Percentiles rank a stretch among this genome's conserved stretches.
These are phyloP conservation scores for Thraustotheca clavata DNA, from an alignment of 352 stramenopile genomes.

Conservation along the genomic window DNA sequence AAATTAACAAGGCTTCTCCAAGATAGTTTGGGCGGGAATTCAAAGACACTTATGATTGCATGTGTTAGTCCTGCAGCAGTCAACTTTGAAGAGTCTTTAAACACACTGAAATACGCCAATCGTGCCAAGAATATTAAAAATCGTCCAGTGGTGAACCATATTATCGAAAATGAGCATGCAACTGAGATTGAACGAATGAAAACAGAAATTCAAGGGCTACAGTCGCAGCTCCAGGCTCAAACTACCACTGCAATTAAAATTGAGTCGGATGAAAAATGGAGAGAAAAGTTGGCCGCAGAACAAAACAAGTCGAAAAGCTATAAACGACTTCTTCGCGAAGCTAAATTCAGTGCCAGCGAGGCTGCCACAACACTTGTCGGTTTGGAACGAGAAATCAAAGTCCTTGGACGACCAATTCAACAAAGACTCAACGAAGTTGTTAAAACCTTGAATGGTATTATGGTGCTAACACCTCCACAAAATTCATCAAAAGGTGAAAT, in stretches of 20 bases:
- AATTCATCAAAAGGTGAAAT: not conserved
- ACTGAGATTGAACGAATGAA: conserved; percentile 63
- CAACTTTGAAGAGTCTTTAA: conserved; percentile 94
- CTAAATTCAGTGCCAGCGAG: conserved; percentile 29
- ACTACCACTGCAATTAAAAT: not conserved
- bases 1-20: conserved; percentile 86
- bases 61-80: conserved; percentile 67
- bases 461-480: not conserved
- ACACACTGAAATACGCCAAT: conserved; percentile 97
- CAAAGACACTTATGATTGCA: conserved; percentile 88
- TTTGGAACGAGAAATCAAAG: conserved; percentile 69
- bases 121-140: conserved; percentile 99
- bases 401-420: conserved; percentile 56
- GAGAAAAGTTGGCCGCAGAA: not conserved
- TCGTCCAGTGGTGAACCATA: conserved; percentile 94
- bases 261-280: not conserved
- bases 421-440: conserved; percentile 76
- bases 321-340: not conserved
- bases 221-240: conserved; percentile 44
- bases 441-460: conserved; percentile 49
- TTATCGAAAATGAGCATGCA: conserved; percentile 42
- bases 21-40: conserved; percentile 83
- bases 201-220: conserved; percentile 61
- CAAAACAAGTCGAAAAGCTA: not conserved
- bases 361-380: conserved; percentile 59